phyloP scores from a whole-genome alignment of 192 early-diverging fungal species.

The Pilobolus umbonatus region DNA sequence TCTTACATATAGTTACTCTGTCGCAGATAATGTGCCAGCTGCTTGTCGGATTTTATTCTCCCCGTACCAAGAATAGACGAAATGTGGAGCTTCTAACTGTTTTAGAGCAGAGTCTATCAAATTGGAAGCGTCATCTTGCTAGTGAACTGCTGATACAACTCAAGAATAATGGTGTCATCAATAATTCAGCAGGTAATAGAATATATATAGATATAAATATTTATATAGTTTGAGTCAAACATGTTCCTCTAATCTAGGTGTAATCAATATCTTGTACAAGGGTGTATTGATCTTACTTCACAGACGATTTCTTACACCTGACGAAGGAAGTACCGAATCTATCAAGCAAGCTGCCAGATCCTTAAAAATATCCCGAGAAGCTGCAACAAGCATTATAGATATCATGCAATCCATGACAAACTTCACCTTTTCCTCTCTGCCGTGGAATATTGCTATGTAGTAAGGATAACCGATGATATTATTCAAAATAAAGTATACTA shows the following conservation, averaged over 20 bases:
- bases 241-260: constrained; percentile 11
- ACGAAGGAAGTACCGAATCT: not conserved
- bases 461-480: too few species aligned
- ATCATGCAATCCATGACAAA: constrained; percentile 15
- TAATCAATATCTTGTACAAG: constrained; percentile 19
- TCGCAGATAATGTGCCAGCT: constrained; percentile 30
- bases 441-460: constrained; percentile 34
- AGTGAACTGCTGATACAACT: not conserved
- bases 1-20: constrained; percentile 19
- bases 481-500: not conserved
- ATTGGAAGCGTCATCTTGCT: constrained; percentile 25
- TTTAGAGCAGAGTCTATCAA: constrained; percentile 20
- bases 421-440: constrained; percentile 9
- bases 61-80: constrained; percentile 7
- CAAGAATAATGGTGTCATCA: too few species aligned
- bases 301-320: constrained; percentile 25
- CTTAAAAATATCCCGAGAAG: constrained; percentile 17
- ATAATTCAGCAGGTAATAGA: too few species aligned
- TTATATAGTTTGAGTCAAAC: too few species aligned
- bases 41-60: constrained; percentile 24
- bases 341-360: constrained; percentile 13
- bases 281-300: constrained; percentile 23
- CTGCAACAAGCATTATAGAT: constrained; percentile 24
- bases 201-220: too few species aligned
- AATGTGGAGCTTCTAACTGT: constrained; percentile 14